Percentiles rank a stretch among this genome's conserved stretches.
Conservation (phyloP, 805 yeast genomes). For the Myxozyma udenii region DNA sequence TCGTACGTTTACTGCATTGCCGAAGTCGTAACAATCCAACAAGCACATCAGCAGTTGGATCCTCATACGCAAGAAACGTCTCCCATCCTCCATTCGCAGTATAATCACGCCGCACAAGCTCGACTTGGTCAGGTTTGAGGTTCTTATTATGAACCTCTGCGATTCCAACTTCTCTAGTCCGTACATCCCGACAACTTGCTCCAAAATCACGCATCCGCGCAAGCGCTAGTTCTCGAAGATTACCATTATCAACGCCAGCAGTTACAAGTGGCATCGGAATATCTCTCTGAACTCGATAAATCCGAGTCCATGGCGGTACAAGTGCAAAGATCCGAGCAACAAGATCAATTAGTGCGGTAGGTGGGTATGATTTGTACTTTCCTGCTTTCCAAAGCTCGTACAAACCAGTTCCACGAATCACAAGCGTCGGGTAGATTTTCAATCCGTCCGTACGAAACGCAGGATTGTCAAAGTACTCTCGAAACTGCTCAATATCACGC, state of each 20-base stretch:
- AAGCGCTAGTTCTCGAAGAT: slow-evolving; percentile 87
- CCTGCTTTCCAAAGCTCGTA: slow-evolving; percentile 98
- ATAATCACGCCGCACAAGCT: slow-evolving; percentile 89
- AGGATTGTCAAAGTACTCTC: slow-evolving; percentile 95
- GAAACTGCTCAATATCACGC: slow-evolving; percentile 91
- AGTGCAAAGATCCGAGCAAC: slow-evolving; percentile 94
- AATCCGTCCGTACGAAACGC: slow-evolving; percentile 95
- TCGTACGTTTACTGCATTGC: slow-evolving; percentile 81
- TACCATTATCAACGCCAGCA: slow-evolving; percentile 97
- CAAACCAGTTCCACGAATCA: slow-evolving; percentile 94
- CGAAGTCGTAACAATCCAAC: slow-evolving; percentile 87
- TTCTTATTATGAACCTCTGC: slow-evolving; percentile 93
- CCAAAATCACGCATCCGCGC: slow-evolving; percentile 99
- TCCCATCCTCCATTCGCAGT: slow-evolving; percentile 99
- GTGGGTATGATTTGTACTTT: slow-evolving; percentile 87
- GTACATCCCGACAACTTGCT: slow-evolving; percentile 89
- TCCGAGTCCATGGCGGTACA: slow-evolving; percentile 99
- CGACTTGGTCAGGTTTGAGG: slow-evolving; percentile 95
- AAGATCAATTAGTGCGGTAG: slow-evolving; percentile 87
- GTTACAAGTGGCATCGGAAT: slow-evolving; percentile 98
- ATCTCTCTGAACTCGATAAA: slow-evolving; percentile 96
- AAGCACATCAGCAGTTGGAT: slow-evolving; percentile 91
- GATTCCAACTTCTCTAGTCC: slow-evolving; percentile 97
- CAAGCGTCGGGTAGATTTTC: slow-evolving; percentile 92
- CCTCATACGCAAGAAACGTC: slow-evolving; percentile 92